Conservation (phyloP, 805 yeast genomes). For the Sugiyamaella floridensis region DNA sequence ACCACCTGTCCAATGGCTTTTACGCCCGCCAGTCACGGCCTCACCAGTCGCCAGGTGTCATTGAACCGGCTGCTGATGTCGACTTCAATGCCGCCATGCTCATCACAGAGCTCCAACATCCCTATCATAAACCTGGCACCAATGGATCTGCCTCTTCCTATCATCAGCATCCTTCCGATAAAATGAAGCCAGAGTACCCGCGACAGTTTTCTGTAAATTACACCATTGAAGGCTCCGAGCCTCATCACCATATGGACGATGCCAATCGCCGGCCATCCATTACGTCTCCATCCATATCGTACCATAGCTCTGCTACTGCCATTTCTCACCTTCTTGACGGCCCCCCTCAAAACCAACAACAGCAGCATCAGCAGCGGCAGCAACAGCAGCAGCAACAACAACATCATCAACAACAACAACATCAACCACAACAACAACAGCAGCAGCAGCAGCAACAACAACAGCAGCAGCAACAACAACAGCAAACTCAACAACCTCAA, state of each 20-base stretch:
- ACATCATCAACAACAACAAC: slow-evolving; percentile 5
- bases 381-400: slow-evolving; percentile 2
- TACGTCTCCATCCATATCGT: neutral
- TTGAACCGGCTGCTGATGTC: slow-evolving; percentile 9
- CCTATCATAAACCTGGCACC: slow-evolving; percentile 8
- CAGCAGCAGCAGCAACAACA: slow-evolving; percentile 1
- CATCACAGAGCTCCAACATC: slow-evolving; percentile 22
- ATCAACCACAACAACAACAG: slow-evolving; percentile 3
- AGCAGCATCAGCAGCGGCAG: neutral
- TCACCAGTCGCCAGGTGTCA: slow-evolving; percentile 1
- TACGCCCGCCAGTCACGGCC: neutral
- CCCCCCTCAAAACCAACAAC: slow-evolving; percentile 1
- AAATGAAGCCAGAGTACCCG: neutral
- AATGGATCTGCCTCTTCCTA: neutral
- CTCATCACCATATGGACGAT: neutral
- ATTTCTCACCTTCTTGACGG: neutral
- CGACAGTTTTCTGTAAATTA: neutral
- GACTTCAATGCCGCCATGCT: slow-evolving; percentile 20
- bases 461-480: slow-evolving; percentile 3
- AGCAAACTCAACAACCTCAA: neutral
- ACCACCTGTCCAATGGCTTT: neutral
- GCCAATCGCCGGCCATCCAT: neutral
- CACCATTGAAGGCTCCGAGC: neutral
- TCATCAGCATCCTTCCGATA: neutral
- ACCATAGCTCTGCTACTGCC: neutral